A percentile compares a stretch with the other conserved stretches of the same genome.
Evolutionary conservation across 352 stramenopile species (phyloP).

Genomic region (Phytophthora chlamydospora): DNA sequence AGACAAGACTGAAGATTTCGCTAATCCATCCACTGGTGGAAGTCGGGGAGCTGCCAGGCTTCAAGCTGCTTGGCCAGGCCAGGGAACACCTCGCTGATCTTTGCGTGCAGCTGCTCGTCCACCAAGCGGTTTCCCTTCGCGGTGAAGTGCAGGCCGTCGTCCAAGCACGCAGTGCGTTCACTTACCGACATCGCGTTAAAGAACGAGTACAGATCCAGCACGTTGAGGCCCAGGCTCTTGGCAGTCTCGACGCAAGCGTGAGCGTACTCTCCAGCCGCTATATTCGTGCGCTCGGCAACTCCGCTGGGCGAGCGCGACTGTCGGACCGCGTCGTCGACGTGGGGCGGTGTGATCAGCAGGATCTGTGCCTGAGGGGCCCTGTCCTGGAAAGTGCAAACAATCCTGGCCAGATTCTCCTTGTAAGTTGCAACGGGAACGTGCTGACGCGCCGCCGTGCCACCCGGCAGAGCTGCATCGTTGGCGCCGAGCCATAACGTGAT

Average conservation of each 20-base stretch:
- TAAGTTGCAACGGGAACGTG: constrained; percentile 61
- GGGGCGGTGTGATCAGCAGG: constrained; percentile 62
- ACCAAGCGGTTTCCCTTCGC: constrained; percentile 53
- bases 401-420: constrained; percentile 43
- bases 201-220: constrained; percentile 55
- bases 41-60: constrained; percentile 44
- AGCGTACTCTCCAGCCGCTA: constrained; percentile 46
- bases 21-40: constrained; percentile 35
- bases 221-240: constrained; percentile 23
- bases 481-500: constrained; percentile 74
- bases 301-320: constrained; percentile 13
- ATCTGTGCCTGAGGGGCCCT: constrained; percentile 38
- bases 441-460: constrained; percentile 29
- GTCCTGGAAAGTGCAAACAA: constrained; percentile 30
- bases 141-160: constrained; percentile 67
- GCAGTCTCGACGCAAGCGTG: constrained; percentile 48
- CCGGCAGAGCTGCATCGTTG: constrained; percentile 62
- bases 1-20: neutral
- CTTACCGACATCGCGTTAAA: constrained; percentile 45
- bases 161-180: constrained; percentile 41
- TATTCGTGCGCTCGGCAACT: constrained; percentile 53
- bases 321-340: constrained; percentile 51
- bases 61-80: constrained; percentile 33
- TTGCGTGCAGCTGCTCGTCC: constrained; percentile 39
- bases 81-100: constrained; percentile 40